Evolutionary conservation across 2,329 filamentous ascomycete genomes (phyloP).

Genomic region (Ophiocordyceps australis): DNA sequence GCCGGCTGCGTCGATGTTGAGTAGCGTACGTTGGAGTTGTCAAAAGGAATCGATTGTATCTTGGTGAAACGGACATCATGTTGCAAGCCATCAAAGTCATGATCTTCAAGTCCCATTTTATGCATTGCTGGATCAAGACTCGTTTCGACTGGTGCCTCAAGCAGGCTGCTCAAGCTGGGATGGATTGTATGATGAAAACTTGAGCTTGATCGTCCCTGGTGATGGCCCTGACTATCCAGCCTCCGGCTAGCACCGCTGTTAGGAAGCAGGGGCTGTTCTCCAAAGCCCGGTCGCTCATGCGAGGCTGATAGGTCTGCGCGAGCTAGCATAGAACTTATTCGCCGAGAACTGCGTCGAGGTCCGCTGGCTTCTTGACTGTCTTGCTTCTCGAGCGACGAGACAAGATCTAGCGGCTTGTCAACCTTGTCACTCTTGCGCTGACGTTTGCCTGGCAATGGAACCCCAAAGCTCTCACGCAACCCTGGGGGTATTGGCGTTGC

Average conservation of each 20-base stretch:
- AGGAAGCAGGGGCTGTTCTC: conserved; percentile 36
- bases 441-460: conserved; percentile 32
- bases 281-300: conserved; percentile 65
- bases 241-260: conserved; percentile 32
- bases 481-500: conserved; percentile 58
- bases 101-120: conserved; percentile 54
- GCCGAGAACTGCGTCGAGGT: conserved; percentile 44
- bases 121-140: conserved; percentile 55
- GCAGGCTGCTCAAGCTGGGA: conserved; percentile 38
- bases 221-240: conserved; percentile 48
- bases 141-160: conserved; percentile 51
- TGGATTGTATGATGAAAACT: conserved; percentile 26
- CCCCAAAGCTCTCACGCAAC: conserved; percentile 62
- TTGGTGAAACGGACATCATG: conserved; percentile 57
- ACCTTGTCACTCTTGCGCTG: conserved; percentile 30
- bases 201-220: conserved; percentile 19
- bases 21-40: conserved; percentile 42
- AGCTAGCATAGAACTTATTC: conserved; percentile 82
- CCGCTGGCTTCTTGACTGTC: conserved; percentile 37
- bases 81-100: conserved; percentile 51
- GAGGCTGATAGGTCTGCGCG: conserved; percentile 74
- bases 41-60: conserved; percentile 47
- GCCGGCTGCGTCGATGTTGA: conserved; percentile 35
- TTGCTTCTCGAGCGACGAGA: conserved; percentile 49
- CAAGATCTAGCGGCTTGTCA: conserved; percentile 41